Percentiles rank a stretch among this genome's conserved stretches.
Evolutionary conservation across 1,284 basidiomycete genomes (phyloP).

Genomic region (Cystobasidiaceae sp.): DNA sequence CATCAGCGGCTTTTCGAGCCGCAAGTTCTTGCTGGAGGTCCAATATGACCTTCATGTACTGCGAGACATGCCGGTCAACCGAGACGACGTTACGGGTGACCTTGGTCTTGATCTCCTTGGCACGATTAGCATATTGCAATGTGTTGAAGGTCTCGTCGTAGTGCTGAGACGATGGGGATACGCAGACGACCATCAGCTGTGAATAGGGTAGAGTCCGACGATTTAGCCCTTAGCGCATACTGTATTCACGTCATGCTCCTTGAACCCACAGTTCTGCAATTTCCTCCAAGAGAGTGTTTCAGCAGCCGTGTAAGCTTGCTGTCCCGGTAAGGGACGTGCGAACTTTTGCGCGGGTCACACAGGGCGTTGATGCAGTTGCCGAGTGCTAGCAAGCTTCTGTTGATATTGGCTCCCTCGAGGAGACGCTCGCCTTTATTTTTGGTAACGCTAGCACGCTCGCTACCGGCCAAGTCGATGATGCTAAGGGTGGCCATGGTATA

Average conservation of each 20-base stretch:
- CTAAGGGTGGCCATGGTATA: constrained; percentile 80
- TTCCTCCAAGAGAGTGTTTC: constrained; percentile 93
- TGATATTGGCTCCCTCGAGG: constrained; percentile 96
- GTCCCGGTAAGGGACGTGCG: constrained; percentile 90
- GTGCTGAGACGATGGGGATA: constrained; percentile 86
- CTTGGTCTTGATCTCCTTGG: constrained; percentile 94
- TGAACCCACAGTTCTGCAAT: constrained; percentile 83
- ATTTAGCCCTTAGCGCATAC: not conserved
- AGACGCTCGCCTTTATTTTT: constrained; percentile 95
- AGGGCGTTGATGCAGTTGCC: constrained; percentile 96
- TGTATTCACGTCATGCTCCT: not conserved
- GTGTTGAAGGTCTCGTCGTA: constrained; percentile 98
- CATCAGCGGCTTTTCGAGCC: constrained; percentile 18
- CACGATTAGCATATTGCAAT: constrained; percentile 87
- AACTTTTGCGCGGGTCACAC: constrained; percentile 73
- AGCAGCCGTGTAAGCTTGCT: constrained; percentile 92
- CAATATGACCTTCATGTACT: constrained; percentile 59
- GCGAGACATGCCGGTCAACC: constrained; percentile 83
- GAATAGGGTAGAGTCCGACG: not conserved
- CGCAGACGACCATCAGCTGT: constrained; percentile 66
- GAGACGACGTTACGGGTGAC: constrained; percentile 84
- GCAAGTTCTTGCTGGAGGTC: constrained; percentile 37
- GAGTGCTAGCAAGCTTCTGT: constrained; percentile 89
- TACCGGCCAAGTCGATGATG: constrained; percentile 93
- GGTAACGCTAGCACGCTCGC: constrained; percentile 88